phyloP scores from a whole-genome alignment of 2,329 filamentous ascomycete species.

The Ascochyta fabae region DNA sequence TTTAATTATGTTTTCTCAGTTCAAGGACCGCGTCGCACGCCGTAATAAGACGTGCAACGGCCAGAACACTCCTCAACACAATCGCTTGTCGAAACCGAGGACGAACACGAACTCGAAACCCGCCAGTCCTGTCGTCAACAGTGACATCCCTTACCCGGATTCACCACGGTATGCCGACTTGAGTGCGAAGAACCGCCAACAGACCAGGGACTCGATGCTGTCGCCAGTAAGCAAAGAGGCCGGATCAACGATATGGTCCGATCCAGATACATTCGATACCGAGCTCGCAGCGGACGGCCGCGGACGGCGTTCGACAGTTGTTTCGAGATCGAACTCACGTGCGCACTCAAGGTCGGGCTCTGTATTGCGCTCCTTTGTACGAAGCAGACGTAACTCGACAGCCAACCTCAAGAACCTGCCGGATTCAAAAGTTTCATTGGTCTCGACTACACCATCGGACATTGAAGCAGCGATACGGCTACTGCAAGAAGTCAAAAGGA shows the following conservation, averaged over 20 bases:
- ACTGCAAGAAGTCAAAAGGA: constrained; percentile 57
- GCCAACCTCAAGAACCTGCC: constrained; percentile 31
- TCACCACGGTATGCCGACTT: constrained; percentile 36
- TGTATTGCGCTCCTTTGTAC: constrained; percentile 28
- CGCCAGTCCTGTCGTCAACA: constrained; percentile 20
- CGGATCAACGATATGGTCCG: constrained; percentile 19
- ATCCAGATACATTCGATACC: constrained; percentile 28
- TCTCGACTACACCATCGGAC: constrained; percentile 48
- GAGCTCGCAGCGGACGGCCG: constrained; percentile 33
- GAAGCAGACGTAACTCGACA: constrained; percentile 17
- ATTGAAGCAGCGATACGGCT: constrained; percentile 54
- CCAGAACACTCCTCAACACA: constrained; percentile 32
- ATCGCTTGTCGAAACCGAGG: constrained; percentile 46
- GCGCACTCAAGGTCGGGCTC: constrained; percentile 35
- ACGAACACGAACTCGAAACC: constrained; percentile 43
- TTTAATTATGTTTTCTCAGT: constrained; percentile 31
- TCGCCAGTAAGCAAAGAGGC: constrained; percentile 38
- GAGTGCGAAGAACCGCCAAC: constrained; percentile 36
- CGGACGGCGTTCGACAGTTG: constrained; percentile 30
- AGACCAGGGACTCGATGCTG: constrained; percentile 38
- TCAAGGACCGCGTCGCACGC: constrained; percentile 18
- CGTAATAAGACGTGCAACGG: constrained; percentile 41
- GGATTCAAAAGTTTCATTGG: constrained; percentile 41
- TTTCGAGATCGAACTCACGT: constrained; percentile 39
- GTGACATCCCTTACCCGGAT: constrained; percentile 30